A percentile compares a stretch with the other conserved stretches of the same genome.
phyloP scores from a whole-genome alignment of 148 eudicot genomes.

The Rhododendron molle region DNA sequence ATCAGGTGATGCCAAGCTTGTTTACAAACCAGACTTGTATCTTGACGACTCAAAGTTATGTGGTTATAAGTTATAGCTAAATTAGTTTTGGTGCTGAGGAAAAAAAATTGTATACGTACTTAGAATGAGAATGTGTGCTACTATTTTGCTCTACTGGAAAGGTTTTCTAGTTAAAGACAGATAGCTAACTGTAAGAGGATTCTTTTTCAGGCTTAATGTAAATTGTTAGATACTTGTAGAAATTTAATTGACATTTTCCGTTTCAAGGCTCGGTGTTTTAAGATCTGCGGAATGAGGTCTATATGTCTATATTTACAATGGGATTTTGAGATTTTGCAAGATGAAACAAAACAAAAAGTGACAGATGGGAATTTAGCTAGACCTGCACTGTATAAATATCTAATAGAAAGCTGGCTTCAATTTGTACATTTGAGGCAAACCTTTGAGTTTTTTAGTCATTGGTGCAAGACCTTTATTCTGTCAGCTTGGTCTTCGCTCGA shows the following conservation, averaged over 20 bases:
- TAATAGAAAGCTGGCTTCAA: background rate
- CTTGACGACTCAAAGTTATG: background rate
- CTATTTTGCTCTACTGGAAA: background rate
- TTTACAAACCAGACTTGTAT: background rate
- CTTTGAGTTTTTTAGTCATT: slow-evolving; percentile 1
- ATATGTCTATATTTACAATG: background rate
- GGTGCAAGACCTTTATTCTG: slow-evolving; percentile 19
- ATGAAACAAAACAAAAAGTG: background rate
- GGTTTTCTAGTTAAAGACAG: background rate
- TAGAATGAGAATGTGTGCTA: background rate
- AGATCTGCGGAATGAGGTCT: background rate
- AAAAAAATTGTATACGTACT: background rate
- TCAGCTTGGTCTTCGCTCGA: slow-evolving; percentile 95
- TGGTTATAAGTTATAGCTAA: background rate
- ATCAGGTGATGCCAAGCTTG: background rate
- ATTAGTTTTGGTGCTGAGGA: background rate
- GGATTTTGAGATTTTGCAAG: background rate
- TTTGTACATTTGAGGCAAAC: background rate
- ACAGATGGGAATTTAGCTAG: background rate
- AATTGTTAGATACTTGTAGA: background rate
- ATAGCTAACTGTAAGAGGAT: background rate
- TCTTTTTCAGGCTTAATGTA: background rate
- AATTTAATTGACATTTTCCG: background rate
- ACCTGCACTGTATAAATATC: background rate
- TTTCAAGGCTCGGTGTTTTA: background rate